phyloP scores from a whole-genome alignment of 1,284 basidiomycete species.

The Ceratobasidium sp. region DNA sequence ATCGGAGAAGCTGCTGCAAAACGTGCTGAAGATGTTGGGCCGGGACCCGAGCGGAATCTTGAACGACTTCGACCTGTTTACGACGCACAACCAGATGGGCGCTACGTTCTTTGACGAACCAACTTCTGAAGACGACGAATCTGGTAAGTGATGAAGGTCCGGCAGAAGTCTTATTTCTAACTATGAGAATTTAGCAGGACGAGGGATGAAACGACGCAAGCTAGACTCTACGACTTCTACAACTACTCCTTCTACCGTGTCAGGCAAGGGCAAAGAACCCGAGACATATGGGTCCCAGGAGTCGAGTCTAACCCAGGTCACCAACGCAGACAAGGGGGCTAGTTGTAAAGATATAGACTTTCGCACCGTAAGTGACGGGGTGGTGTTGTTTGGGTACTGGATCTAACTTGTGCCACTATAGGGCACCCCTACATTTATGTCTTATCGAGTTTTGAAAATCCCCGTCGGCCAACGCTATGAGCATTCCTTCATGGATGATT shows the following conservation, averaged over 20 bases:
- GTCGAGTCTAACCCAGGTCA: not conserved
- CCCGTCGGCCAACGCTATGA: not conserved
- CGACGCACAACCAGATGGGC: not conserved
- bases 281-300: not conserved
- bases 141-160: not conserved
- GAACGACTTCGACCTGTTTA: slow-evolving; percentile 34
- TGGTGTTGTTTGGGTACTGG: not conserved
- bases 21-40: not conserved
- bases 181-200: not conserved
- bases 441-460: slow-evolving; percentile 1
- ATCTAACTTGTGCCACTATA: not conserved
- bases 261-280: not conserved
- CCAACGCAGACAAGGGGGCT: not conserved
- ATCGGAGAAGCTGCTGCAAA: slow-evolving; percentile 10
- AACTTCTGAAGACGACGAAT: not conserved
- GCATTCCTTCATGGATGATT: slow-evolving; percentile 23
- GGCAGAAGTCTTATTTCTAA: not conserved
- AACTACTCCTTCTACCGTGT: not conserved
- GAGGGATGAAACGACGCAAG: not conserved
- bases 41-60: slow-evolving; percentile 29
- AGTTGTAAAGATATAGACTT: not conserved
- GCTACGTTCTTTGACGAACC: not conserved
- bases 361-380: not conserved
- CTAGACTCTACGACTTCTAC: not conserved
- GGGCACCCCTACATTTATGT: slow-evolving; percentile 29